Percentiles rank a stretch among this genome's conserved stretches.
These are phyloP conservation scores for Aspergillus sp. DNA, from an alignment of 2,329 filamentous ascomycete genomes.

Conservation along the genomic window DNA sequence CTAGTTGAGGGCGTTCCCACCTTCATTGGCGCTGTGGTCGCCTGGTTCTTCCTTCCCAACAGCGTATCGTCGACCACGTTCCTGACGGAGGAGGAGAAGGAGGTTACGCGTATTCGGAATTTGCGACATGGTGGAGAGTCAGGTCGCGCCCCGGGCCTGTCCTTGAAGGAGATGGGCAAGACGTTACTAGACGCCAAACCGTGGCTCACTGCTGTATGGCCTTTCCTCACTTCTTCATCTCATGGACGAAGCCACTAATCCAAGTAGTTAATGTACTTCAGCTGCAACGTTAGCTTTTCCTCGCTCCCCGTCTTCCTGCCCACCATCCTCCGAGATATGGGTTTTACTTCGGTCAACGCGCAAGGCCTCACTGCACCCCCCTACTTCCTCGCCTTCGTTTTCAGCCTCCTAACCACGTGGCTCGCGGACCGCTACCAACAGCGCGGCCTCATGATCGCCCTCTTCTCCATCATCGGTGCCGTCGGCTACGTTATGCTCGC, in stretches of 20 bases:
- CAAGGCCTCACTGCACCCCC: slow-evolving; percentile 66
- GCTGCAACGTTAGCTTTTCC: slow-evolving; percentile 57
- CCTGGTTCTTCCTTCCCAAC: slow-evolving; percentile 50
- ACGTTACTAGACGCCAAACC: slow-evolving; percentile 40
- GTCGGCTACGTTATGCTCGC: slow-evolving; percentile 60
- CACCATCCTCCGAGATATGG: slow-evolving; percentile 57
- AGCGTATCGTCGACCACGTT: slow-evolving; percentile 46
- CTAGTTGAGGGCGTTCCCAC: slow-evolving; percentile 58
- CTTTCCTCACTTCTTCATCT: neutral
- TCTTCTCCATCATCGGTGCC: slow-evolving; percentile 50
- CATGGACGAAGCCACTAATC: slow-evolving; percentile 1
- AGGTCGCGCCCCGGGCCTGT: slow-evolving; percentile 32
- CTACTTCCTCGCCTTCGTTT: slow-evolving; percentile 58
- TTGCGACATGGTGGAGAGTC: slow-evolving; percentile 47
- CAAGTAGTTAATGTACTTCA: slow-evolving; percentile 48
- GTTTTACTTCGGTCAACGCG: slow-evolving; percentile 57
- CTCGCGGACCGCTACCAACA: slow-evolving; percentile 59
- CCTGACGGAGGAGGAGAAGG: slow-evolving; percentile 50
- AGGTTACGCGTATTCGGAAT: slow-evolving; percentile 47
- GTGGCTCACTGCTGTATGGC: slow-evolving; percentile 40
- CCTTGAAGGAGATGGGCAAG: slow-evolving; percentile 41
- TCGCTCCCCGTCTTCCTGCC: slow-evolving; percentile 59
- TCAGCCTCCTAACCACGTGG: slow-evolving; percentile 54
- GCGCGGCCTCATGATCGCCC: slow-evolving; percentile 52
- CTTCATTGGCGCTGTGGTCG: slow-evolving; percentile 45